Base-by-base conservation (phyloP, 495 filamentous ascomycete species). In the Terfezia claveryi region DNA sequence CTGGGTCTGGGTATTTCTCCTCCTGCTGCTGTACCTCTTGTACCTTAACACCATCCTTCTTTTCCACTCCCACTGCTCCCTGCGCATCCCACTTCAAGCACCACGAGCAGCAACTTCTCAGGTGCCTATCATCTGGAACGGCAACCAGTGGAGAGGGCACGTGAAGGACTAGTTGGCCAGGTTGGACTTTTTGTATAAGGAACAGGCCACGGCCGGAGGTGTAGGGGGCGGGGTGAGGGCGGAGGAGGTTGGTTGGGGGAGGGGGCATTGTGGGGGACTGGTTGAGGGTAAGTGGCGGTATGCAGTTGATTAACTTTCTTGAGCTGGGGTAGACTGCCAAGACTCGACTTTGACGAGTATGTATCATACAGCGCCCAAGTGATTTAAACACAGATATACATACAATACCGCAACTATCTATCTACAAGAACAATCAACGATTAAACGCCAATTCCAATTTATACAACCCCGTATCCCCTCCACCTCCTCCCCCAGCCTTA, bases 41-140 rank as follows among this genome's bases (percentile, higher is more conserved):
- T 20, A 20, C 20, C 20, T 20, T 20, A 20, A 20, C 20, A 0
- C 20, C 20, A 16, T 36, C 38, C 51, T 6, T 60, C 51, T 27
- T 53, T 64, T 44, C 38, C 38, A 11, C 38, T 44, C 38, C 16
- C 38, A 11, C 38, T 44, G 10, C 10, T 16, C 16, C 38, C 38
- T 44, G 10, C 10, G 38, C 10, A 44, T 44, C 38, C 16, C 38
- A 10, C 10, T 44, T 11, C 50, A 51, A 51, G 36, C 63, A 65
- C 27, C 52, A 12, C 20, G 58, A 59, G n/a, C 63, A 65, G 38
- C 55, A 58, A 38, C 59, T 59, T 7, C 53, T 17, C 8, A 65
- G 55, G 20, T 60, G 62, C 11, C 44, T 51, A 49, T 65, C 63
- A 23, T 62, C 62, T 0, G 62, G 62, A 17, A 65, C 49, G 41